A percentile compares a stretch with the other conserved stretches of the same genome.
Evolutionary conservation across 2,329 filamentous ascomycete species (phyloP).

Genomic region (Aschersonia sp.): DNA sequence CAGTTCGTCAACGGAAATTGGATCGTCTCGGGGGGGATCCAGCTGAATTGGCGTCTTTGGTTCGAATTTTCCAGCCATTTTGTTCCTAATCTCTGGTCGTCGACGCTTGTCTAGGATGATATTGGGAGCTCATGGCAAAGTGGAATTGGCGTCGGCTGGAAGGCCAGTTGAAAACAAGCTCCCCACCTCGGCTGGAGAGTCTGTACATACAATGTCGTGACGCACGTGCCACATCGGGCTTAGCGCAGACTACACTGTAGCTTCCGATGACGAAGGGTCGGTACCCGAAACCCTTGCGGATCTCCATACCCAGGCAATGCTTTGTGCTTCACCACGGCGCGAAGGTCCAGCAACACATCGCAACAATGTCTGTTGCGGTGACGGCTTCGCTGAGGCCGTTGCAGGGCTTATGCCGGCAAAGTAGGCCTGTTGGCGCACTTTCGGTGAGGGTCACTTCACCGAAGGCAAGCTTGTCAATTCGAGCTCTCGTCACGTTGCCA

Average conservation of each 20-base stretch:
- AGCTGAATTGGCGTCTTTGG: slow-evolving; percentile 65
- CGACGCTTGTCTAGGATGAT: background rate
- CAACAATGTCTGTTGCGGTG: slow-evolving; percentile 18
- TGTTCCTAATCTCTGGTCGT: background rate
- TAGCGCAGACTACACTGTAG: slow-evolving; percentile 1
- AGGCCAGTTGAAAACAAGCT: background rate
- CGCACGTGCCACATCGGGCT: slow-evolving; percentile 7
- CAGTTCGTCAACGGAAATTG: slow-evolving; percentile 68
- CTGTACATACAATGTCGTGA: background rate
- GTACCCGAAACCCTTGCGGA: too few relatives aligned
- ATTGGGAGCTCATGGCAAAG: background rate
- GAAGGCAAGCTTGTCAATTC: slow-evolving; percentile 13
- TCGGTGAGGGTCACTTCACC: slow-evolving; percentile 17
- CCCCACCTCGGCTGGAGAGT: slow-evolving; percentile 3
- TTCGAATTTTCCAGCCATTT: slow-evolving; percentile 54
- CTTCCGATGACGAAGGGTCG: background rate
- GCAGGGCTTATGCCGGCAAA: slow-evolving; percentile 14
- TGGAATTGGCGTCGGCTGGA: background rate
- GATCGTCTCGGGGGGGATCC: slow-evolving; percentile 73
- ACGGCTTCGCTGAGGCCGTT: slow-evolving; percentile 19
- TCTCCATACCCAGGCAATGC: too few relatives aligned
- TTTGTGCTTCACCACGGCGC: background rate
- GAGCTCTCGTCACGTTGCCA: slow-evolving; percentile 14
- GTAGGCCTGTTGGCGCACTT: slow-evolving; percentile 14
- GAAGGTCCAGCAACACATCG: background rate